phyloP scores from a whole-genome alignment of 1,284 basidiomycete genomes.

The Rhodotorula mucilaginosa region DNA sequence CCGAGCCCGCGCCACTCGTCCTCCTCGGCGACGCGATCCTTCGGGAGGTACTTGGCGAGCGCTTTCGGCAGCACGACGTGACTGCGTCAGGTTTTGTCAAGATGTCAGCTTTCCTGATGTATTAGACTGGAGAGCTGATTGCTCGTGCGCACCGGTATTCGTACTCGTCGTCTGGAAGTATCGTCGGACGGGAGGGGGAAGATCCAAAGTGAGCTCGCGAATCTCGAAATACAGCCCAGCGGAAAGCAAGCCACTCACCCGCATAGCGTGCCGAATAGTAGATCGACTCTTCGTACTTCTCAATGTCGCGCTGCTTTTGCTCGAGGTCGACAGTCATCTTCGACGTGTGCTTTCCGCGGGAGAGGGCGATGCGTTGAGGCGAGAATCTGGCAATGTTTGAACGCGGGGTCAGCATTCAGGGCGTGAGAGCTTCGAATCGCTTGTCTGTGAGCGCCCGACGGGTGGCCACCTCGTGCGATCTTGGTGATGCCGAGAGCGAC shows the following conservation, averaged over 20 bases:
- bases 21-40: conserved; percentile 35
- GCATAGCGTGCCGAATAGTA: conserved; percentile 13
- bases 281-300: conserved; percentile 21
- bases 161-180: conserved; percentile 24
- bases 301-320: conserved; percentile 29
- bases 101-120: no score
- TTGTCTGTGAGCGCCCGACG: no score
- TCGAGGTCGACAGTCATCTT: conserved; percentile 9
- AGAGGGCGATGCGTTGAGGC: not conserved
- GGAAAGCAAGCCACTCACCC: not conserved
- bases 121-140: not conserved
- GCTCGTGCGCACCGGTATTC: conserved; percentile 30
- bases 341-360: no score
- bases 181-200: not conserved
- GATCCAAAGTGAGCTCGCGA: not conserved
- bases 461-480: no score
- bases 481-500: no score
- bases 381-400: not conserved
- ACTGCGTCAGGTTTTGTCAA: not conserved
- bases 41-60: conserved; percentile 43
- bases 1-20: conserved; percentile 42
- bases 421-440: no score
- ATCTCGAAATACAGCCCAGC: not conserved
- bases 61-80: conserved; percentile 44
- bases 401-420: no score